Evolutionary conservation across 169 alveolate species (phyloP), one percentile per base, ranked within the genome.

Genomic region (Cryptosporidium felis): DNA sequence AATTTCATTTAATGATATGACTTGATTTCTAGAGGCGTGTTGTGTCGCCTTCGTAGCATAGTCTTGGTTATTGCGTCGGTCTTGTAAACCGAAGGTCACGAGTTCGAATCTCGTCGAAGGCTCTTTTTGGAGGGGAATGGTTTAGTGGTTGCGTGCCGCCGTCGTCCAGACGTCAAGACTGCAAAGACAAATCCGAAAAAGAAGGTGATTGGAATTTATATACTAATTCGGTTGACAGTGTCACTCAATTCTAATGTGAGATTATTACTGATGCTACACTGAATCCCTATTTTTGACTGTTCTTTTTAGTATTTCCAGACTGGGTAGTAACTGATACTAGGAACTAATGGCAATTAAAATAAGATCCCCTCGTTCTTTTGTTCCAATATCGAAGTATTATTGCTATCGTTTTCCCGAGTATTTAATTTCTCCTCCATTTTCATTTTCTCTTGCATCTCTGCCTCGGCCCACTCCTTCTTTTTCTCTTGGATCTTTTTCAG

Each of bases 81-180:
- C 85, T 74, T 74, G 85, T 74, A 74, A 74, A 74, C 85, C 85
- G 85, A 74, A 74, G 85, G 85, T 74, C 85, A 74, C 85, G 85
- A 74, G 85, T 74, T 74, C 85, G 85, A 74, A 74, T 74, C 85
- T 74, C 85, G 85, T 74, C 85, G 67, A 74, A 74, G 85, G 85
- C 85, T 74, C 59, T 12, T 38, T 74, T 74, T 74, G n/a, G n/a
- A n/a, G n/a, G n/a, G n/a, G n/a, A n/a, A n/a, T n/a, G n/a, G n/a
- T n/a, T n/a, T n/a, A n/a, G n/a, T n/a, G n/a, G n/a, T n/a, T n/a
- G n/a, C n/a, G n/a, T n/a, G n/a, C n/a, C n/a, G n/a, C n/a, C n/a
- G n/a, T n/a, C n/a, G n/a, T n/a, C n/a, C n/a, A n/a, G n/a, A n/a
- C n/a, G n/a, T n/a, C n/a, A n/a, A n/a, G n/a, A n/a, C n/a, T n/a